Evolutionary conservation across 768 basidiomycete genomes (phyloP).

Genomic region (Xanthoconium stramineum): DNA sequence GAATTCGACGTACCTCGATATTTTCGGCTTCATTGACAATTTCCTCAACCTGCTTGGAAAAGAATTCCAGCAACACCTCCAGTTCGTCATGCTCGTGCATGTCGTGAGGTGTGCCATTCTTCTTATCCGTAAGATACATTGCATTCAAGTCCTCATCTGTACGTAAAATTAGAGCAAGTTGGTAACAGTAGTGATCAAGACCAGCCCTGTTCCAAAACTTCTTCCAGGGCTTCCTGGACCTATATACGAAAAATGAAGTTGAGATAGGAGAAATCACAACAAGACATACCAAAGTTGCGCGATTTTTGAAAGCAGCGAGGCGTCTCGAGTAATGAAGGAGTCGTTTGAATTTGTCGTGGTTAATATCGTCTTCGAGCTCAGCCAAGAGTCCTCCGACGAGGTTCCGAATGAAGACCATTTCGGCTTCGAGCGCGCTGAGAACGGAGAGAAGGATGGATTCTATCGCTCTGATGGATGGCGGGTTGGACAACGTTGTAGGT

Average conservation of each 20-base stretch:
- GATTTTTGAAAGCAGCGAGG: slow-evolving; percentile 84
- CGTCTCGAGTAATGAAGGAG: slow-evolving; percentile 90
- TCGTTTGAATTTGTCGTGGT: slow-evolving; percentile 90
- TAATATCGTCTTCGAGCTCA: slow-evolving; percentile 93
- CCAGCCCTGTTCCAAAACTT: slow-evolving; percentile 85
- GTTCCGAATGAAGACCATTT: slow-evolving; percentile 91
- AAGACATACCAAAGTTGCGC: slow-evolving; percentile 70
- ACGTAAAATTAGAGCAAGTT: slow-evolving; percentile 2
- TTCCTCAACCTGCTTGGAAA: slow-evolving; percentile 95
- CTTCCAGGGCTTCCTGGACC: slow-evolving; percentile 89
- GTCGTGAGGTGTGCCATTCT: slow-evolving; percentile 55
- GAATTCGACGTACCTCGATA: slow-evolving; percentile 57
- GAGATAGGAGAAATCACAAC: background rate
- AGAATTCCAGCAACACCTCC: slow-evolving; percentile 90
- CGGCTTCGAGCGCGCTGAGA: slow-evolving; percentile 88
- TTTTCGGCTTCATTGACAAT: slow-evolving; percentile 91
- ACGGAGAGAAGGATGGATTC: slow-evolving; percentile 93
- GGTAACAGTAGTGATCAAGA: background rate
- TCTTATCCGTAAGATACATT: slow-evolving; percentile 93
- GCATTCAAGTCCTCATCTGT: slow-evolving; percentile 91
- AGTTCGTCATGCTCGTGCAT: slow-evolving; percentile 87
- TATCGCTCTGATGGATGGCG: slow-evolving; percentile 60
- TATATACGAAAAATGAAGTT: slow-evolving; percentile 29
- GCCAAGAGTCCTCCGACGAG: slow-evolving; percentile 87
- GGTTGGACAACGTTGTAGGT: slow-evolving; percentile 9